A percentile compares a stretch with the other conserved stretches of the same genome.
phyloP scores from a whole-genome alignment of 148 eudicot genomes.

The Salicornia ramosissima region DNA sequence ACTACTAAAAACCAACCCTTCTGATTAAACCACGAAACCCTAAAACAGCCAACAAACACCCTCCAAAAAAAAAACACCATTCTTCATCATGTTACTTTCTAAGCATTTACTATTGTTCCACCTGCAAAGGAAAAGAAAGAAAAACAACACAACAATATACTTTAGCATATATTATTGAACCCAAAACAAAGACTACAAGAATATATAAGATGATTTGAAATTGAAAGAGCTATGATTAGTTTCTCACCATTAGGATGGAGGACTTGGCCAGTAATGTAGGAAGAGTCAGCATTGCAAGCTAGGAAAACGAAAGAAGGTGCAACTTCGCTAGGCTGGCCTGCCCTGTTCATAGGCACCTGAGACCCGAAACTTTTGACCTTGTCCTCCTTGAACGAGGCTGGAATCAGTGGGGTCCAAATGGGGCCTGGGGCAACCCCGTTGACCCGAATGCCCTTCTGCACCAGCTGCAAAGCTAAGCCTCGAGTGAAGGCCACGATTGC shows the following conservation, averaged over 20 bases:
- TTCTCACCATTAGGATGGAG: slow-evolving; percentile 69
- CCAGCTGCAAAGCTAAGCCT: slow-evolving; percentile 61
- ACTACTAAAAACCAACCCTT: not conserved
- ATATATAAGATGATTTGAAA: not conserved
- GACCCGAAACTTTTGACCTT: slow-evolving; percentile 45
- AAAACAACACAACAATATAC: not conserved
- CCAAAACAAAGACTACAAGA: not conserved
- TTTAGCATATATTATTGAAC: not conserved
- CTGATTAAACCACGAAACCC: not conserved
- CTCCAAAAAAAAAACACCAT: not conserved
- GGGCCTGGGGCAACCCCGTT: slow-evolving; percentile 84
- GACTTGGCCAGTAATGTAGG: slow-evolving; percentile 71
- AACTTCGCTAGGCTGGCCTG: slow-evolving; percentile 73
- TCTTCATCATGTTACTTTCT: not conserved
- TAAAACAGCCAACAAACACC: not conserved
- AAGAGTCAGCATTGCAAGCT: slow-evolving; percentile 59
- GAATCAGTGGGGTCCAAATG: slow-evolving; percentile 73
- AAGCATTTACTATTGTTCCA: slow-evolving; percentile 21
- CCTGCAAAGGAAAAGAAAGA: slow-evolving; percentile 19
- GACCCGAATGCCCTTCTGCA: slow-evolving; percentile 52
- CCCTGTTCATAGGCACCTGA: slow-evolving; percentile 75
- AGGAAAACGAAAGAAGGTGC: slow-evolving; percentile 74
- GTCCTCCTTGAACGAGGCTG: slow-evolving; percentile 58
- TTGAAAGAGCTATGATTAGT: not conserved
- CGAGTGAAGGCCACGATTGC: slow-evolving; percentile 72